Base-by-base conservation (phyloP, 2,329 filamentous ascomycete genomes). In the Arthrobotrys sinensis region DNA sequence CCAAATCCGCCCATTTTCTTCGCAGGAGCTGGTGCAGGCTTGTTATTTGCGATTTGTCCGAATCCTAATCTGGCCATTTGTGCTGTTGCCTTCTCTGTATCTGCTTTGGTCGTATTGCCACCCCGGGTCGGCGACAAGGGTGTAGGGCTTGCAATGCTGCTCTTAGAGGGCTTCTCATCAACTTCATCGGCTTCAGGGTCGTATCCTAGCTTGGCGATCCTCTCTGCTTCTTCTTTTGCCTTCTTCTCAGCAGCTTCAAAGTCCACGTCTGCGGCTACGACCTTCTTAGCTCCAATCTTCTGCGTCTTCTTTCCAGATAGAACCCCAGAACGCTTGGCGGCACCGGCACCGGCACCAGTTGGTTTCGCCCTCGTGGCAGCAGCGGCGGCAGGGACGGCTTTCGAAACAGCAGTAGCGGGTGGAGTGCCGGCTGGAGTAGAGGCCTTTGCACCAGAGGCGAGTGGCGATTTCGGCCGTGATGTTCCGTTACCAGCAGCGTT, bases 171-270 rank as follows among this genome's bases (percentile, higher is more conserved):
- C 38, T 84, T 84, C 79, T 85, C 85, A 24, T 85, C 86, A 10
- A 85, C 84, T 84, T 89, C 89, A 85, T 97, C 95, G 19, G 93
- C 94, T 80, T 97, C 92, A 0, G 94, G 93, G 82, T 99, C 94
- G 83, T 99, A 99, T 45, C 96, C 96, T 21, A 99, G 87, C 86
- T 97, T 97, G 84, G 92, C 94, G 83, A 97, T 96, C 81, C 96
- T 91, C 85, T 98, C 96, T 1, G 94, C 96, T 85, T 99, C 96
- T 85, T 98, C 96, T 85, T 95, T 97, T 50, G 96, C 96, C 86
- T 96, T 97, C 85, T 93, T 93, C 87, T 99, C 96, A 2, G 94
- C 96, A 84, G 95, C 96, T 80, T 99, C 96, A 82, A 99, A 99
- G 28, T 79, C 79, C 16, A 76, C 72, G 40, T 81, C 80, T 11